phyloP scores from a whole-genome alignment of 192 early-diverging fungal species.

The Mortierella alpina region DNA sequence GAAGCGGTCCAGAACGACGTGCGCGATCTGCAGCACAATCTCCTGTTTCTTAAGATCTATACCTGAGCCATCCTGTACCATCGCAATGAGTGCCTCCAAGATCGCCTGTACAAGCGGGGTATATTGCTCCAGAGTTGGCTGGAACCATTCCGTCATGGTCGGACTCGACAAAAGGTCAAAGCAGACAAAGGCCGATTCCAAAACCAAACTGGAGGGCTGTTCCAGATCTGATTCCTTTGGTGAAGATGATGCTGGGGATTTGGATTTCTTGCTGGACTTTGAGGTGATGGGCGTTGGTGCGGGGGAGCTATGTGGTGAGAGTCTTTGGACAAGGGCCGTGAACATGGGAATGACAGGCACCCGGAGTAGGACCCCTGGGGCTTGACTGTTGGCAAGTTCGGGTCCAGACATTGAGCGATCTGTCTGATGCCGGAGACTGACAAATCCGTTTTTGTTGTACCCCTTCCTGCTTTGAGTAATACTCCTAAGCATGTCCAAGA shows the following conservation, averaged over 20 bases:
- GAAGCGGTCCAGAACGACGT: slow-evolving; percentile 34
- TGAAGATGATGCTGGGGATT: neutral
- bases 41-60: neutral
- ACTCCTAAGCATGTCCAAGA: slow-evolving; percentile 29
- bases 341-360: slow-evolving; percentile 41
- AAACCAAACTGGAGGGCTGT: neutral
- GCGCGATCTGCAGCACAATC: slow-evolving; percentile 15
- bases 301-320: neutral
- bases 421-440: neutral
- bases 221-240: neutral
- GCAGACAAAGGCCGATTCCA: slow-evolving; percentile 17
- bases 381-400: slow-evolving; percentile 8
- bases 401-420: neutral
- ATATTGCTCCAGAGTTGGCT: slow-evolving; percentile 52
- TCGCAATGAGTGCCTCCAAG: slow-evolving; percentile 33
- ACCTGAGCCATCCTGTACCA: slow-evolving; percentile 5
- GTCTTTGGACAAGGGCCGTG: slow-evolving; percentile 23
- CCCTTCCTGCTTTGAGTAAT: slow-evolving; percentile 25
- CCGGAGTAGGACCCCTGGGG: slow-evolving; percentile 27
- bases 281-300: neutral
- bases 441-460: slow-evolving; percentile 1
- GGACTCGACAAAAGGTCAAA: slow-evolving; percentile 31
- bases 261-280: neutral
- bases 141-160: slow-evolving; percentile 45
- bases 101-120: slow-evolving; percentile 44